Base-by-base conservation (phyloP, 176 grass and related monocot genomes). In the Musa itinerans region DNA sequence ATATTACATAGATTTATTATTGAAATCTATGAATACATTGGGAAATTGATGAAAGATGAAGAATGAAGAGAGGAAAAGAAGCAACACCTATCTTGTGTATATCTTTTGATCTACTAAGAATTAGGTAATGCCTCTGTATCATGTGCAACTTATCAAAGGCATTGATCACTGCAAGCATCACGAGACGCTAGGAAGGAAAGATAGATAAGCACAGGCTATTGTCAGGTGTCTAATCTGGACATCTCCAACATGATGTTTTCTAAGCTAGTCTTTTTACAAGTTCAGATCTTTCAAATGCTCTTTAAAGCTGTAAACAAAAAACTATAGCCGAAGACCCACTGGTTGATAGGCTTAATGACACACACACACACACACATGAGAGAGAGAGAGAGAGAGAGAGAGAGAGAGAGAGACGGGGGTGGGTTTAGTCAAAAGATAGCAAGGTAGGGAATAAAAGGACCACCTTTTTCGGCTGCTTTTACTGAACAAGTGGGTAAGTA, bases 401-500 rank as follows among this genome's bases (percentile, higher is more conserved):
- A 22, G 22, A 64, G 19, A 64, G 57, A 61, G 57, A 61, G 57
- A 9, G 57, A 17, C 0, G 16, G 34, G 34, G 34, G 4, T 43
- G 34, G 34, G 34, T 43, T 43, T 43, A 17, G 15, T 61, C 57
- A 61, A 61, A 61, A 61, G 19, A 61, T 21, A 1, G 17, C 6
- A 61, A 61, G 57, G n/a, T 61, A 19, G 17, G 57, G 57, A 61
- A 61, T 20, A 61, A 61, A 61, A 61, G 57, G 57, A 61, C 6
- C 15, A 61, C 57, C 57, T 21, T 61, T 59, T 21, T 59, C 15
- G 57, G 34, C 57, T 59, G 19, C 57, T 59, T 59, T 68, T 68
- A 68, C 25, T 68, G 24, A 68, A 68, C 65, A 26, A 68, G 26
- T 26, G 24, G 65, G 24, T 15, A 26, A 68, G 65, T 68, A 68